Evolutionary conservation across 148 eudicot species (phyloP), one percentile per base, ranked within the genome.

Genomic region (Dianthus caryophyllus): DNA sequence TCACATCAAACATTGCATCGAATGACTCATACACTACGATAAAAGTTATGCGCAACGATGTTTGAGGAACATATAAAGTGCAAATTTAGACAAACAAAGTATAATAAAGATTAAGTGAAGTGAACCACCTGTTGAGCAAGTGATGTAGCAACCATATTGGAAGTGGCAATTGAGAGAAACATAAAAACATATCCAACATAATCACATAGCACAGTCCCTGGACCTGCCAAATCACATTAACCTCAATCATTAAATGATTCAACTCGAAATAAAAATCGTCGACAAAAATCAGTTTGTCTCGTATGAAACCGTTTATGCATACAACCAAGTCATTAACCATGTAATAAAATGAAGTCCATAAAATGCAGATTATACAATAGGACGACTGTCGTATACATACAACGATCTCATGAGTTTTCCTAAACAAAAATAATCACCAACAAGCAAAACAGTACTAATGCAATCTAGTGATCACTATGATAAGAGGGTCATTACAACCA

Each of bases 151-250:
- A 90, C 96, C 86, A 94, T 73, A 81, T 94, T 94, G 8, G 99
- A 94, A 33, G 97, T 94, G 43, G 99, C 99, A 73, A 94, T 79
- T 26, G 97, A 88, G 46, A 94, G 96, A 75, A 90, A 94, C 97
- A 94, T 94, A 75, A 94, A 94, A 33, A 80, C 77, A 72, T 79
- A 94, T 61, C 90, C 80, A 66, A 85, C 75, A 69, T 94, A 52
- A 77, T 88, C 97, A 67, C 99, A 90, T 6, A 90, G 73, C 73
- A 90, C 99, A 0, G 99, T 94, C 36, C 93, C 97, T 21, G 96
- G 97, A 58, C 99, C 97, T 94, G 92, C 79, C 68, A 75, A 64
- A 14, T n/a, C 63, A 60, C 71, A 76, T 62, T 60, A 2, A 2
- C 51, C 57, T n/a, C 6, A 38, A 25, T 24, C n/a, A n/a, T n/a